Evolutionary conservation across 805 yeast species (phyloP).

Genomic region (Maudiozyma barnettii): DNA sequence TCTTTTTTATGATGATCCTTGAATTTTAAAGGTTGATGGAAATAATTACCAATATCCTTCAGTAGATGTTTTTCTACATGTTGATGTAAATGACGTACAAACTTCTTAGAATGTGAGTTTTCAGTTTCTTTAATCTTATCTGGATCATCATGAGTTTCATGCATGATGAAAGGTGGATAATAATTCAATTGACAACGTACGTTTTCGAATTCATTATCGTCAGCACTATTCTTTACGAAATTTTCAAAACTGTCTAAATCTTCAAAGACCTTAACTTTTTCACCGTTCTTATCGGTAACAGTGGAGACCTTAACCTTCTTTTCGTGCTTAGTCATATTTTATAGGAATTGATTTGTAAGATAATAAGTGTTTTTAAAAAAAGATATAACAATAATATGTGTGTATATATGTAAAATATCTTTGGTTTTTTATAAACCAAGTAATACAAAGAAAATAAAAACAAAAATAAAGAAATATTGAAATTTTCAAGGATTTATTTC

Average conservation of each 20-base stretch:
- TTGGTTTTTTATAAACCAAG: no score
- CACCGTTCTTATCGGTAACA: constrained; percentile 25
- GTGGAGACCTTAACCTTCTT: constrained; percentile 25
- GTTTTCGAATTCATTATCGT: constrained; percentile 67
- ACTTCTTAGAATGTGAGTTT: constrained; percentile 63
- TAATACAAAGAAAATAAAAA: no score
- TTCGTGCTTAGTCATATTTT: constrained; percentile 17
- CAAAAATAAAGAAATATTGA: no score
- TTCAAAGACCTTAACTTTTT: constrained; percentile 40
- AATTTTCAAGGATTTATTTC: no score
- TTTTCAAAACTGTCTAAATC: constrained; percentile 56
- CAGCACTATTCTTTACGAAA: constrained; percentile 59
- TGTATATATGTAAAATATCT: no score
- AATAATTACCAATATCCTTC: constrained; percentile 52
- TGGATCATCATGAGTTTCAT: constrained; percentile 57
- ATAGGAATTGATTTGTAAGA: neutral
- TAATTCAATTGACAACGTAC: constrained; percentile 58
- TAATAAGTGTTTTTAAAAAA: no score
- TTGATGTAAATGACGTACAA: constrained; percentile 66
- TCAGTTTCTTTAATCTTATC: constrained; percentile 66
- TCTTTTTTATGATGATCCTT: constrained; percentile 41
- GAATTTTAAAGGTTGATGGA: constrained; percentile 46
- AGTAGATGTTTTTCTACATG: constrained; percentile 65
- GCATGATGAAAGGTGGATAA: constrained; percentile 64
- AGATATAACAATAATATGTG: no score